phyloP scores from a whole-genome alignment of 371 early-diverging fungal genomes.

The Phascolomyces articulosus region DNA sequence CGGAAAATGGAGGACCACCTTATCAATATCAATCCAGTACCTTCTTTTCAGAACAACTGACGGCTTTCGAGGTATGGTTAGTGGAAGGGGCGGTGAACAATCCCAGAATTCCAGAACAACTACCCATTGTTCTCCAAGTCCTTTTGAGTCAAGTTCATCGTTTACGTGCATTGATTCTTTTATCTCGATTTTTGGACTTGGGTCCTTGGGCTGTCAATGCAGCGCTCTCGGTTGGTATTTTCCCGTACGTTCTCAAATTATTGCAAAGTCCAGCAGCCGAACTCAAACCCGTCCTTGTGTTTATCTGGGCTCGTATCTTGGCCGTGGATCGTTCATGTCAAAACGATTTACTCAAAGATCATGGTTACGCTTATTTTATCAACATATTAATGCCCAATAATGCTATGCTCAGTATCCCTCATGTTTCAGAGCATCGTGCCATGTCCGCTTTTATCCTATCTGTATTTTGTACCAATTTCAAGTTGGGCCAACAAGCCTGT shows the following conservation, averaged over 20 bases:
- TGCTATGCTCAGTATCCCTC: constrained; percentile 64
- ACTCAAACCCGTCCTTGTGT: constrained; percentile 90
- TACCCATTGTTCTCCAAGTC: constrained; percentile 96
- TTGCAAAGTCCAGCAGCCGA: constrained; percentile 94
- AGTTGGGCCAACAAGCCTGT: constrained; percentile 85
- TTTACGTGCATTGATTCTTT: constrained; percentile 85
- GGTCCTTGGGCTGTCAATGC: constrained; percentile 96
- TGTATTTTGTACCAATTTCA: constrained; percentile 84
- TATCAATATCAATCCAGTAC: constrained; percentile 78
- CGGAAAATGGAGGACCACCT: constrained; percentile 56
- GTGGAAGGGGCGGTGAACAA: constrained; percentile 67
- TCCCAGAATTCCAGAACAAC: constrained; percentile 85
- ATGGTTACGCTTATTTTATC: constrained; percentile 92
- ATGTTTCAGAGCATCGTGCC: constrained; percentile 86
- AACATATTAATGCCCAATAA: constrained; percentile 80
- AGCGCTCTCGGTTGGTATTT: constrained; percentile 94
- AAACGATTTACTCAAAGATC: constrained; percentile 90
- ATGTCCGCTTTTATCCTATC: constrained; percentile 93
- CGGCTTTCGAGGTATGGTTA: constrained; percentile 97
- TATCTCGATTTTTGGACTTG: constrained; percentile 91
- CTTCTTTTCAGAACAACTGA: constrained; percentile 95
- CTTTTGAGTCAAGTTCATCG: constrained; percentile 94
- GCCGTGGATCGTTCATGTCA: constrained; percentile 92
- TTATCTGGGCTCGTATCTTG: constrained; percentile 96
- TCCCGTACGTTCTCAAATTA: constrained; percentile 96